Base-by-base conservation (phyloP, 805 yeast genomes). In the Jamesozyma gamospora region DNA sequence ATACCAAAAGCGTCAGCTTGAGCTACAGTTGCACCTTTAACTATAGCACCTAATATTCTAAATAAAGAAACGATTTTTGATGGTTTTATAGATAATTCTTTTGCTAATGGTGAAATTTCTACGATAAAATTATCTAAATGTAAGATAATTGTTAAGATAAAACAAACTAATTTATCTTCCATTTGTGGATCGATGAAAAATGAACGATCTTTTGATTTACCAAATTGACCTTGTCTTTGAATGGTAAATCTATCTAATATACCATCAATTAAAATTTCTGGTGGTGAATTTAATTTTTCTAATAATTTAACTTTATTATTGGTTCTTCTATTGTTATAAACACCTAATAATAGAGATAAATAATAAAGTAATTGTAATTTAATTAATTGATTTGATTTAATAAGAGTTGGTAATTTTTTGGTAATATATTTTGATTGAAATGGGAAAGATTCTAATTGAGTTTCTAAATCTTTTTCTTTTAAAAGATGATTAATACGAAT, bases 121-220 rank as follows among this genome's bases (percentile, higher is more conserved):
- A 85, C 75, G 46, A 72, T 66, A 64, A 76, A 90, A 44, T 74
- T 77, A 58, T 85, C 85, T 41, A 88, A 69, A 58, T 81, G 90
- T 55, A 92, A 65, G 30, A 82, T 69, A 31, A 82, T 63, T 5
- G 81, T 82, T 44, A 92, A 65, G 35, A 87, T 67, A 62, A 76
- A 81, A 62, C 95, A 82, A 48, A 92, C 66, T 36, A 92, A 67
- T 63, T 82, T 86, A 63, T 86, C 95, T 60, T 86, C 95, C 55
- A 77, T 75, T 51, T 75, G 80, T 31, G 97, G 96, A 55, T 92
- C 96, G 44, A 92, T 74, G 45, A 74, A 68, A 58, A 74, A 90
- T n/a, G 80, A 71, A 50, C 79, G 74, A 46, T 80, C 86, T 56
- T 79, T 81, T n/a, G 82, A 65, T 59, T 75, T 78, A 42, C 92